phyloP scores from a whole-genome alignment of 805 yeast species.

The Saturnispora mendoncae region DNA sequence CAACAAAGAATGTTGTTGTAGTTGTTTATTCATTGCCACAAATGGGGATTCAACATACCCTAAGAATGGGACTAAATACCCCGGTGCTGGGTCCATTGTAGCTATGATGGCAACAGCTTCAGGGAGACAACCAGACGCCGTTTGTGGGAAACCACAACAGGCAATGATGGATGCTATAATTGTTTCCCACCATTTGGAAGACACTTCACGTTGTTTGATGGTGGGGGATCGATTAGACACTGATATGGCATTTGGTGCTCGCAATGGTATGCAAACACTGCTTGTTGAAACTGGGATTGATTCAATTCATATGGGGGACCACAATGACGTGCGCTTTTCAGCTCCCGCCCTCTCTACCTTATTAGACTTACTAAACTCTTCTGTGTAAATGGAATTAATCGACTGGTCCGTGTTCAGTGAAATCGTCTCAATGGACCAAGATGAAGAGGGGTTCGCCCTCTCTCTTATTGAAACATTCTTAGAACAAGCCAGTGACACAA shows the following conservation, averaged over 20 bases:
- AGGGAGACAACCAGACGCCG: constrained; percentile 68
- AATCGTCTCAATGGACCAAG: constrained; percentile 91
- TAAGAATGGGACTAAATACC: constrained; percentile 70
- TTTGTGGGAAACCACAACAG: constrained; percentile 84
- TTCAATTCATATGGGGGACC: constrained; percentile 37
- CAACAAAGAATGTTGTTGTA: too few species aligned
- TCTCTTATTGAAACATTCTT: constrained; percentile 74
- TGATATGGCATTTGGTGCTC: constrained; percentile 85
- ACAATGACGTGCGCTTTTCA: background rate
- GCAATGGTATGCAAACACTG: constrained; percentile 79
- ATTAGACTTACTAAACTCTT: background rate
- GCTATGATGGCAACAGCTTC: constrained; percentile 66
- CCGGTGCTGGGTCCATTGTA: constrained; percentile 93
- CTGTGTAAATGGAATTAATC: constrained; percentile 44
- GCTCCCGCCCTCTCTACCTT: background rate
- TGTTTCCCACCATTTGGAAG: constrained; percentile 48
- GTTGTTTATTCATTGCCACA: constrained; percentile 76
- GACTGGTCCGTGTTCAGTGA: constrained; percentile 88
- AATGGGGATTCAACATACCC: constrained; percentile 95
- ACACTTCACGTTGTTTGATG: constrained; percentile 64
- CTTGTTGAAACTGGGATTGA: constrained; percentile 91
- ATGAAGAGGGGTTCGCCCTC: constrained; percentile 82
- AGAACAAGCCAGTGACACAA: constrained; percentile 81
- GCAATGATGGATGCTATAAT: constrained; percentile 87
- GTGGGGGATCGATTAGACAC: constrained; percentile 94